These are phyloP conservation scores for Stropharia rugosoannulata DNA, from an alignment of 768 basidiomycete species.

Conservation along the genomic window DNA sequence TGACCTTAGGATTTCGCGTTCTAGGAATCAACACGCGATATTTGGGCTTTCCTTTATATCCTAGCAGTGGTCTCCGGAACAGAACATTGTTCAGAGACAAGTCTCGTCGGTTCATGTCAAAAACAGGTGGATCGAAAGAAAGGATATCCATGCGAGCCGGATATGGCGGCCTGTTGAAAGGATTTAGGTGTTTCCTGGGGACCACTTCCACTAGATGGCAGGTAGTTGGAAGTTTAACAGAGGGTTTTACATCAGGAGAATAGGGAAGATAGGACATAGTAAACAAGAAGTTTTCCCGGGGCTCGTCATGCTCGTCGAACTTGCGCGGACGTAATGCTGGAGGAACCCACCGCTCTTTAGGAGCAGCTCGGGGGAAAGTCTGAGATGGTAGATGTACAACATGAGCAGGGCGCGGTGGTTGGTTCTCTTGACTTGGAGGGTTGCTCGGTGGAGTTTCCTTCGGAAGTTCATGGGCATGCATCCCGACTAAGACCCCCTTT, in stretches of 20 bases:
- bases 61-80: conserved; percentile 44
- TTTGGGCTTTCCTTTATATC: conserved; percentile 37
- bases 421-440: conserved; percentile 21
- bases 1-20: conserved; percentile 29
- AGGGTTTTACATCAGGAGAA: conserved; percentile 33
- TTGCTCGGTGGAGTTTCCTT: conserved; percentile 25
- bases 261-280: conserved; percentile 53
- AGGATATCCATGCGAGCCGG: conserved; percentile 61
- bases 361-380: conserved; percentile 20
- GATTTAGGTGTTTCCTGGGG: conserved; percentile 44
- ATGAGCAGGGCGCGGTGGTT: conserved; percentile 18
- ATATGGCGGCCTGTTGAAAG: conserved; percentile 36
- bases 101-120: conserved; percentile 60
- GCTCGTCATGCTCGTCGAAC: conserved; percentile 32
- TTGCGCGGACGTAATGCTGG: conserved; percentile 46
- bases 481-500: conserved; percentile 72
- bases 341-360: conserved; percentile 56
- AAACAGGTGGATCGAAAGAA: conserved; percentile 71
- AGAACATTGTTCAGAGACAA: conserved; percentile 65
- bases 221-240: conserved; percentile 48
- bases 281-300: conserved; percentile 41
- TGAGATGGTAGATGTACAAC: conserved; percentile 12
- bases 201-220: conserved; percentile 44
- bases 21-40: conserved; percentile 43
- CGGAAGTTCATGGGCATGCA: conserved; percentile 48